Percentiles rank a stretch among this genome's conserved stretches.
Evolutionary conservation across 1,139 yeast species (phyloP).

Genomic region (Diutina neorugosa): DNA sequence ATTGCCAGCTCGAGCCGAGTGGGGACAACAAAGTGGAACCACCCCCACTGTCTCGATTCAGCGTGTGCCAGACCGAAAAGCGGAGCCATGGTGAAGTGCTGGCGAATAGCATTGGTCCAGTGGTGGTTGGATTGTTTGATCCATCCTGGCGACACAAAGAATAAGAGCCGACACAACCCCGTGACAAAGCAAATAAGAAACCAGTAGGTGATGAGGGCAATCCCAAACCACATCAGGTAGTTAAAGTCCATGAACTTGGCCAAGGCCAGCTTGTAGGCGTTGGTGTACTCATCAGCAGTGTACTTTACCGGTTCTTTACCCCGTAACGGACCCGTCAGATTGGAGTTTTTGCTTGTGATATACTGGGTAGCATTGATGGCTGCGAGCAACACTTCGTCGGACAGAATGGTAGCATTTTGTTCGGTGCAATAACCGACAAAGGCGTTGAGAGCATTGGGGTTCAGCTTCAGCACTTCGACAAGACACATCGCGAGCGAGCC

Average conservation of each 20-base stretch:
- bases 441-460: not conserved
- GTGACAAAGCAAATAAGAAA: conserved; percentile 31
- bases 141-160: not conserved
- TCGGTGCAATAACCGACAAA: not conserved
- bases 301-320: not conserved
- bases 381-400: not conserved
- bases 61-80: not conserved
- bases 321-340: not conserved
- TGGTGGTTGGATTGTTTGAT: not conserved
- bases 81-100: not conserved
- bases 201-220: conserved; percentile 36
- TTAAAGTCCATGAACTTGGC: conserved; percentile 8
- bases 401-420: not conserved
- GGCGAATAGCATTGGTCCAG: not conserved
- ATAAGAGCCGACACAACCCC: conserved; percentile 12
- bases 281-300: not conserved
- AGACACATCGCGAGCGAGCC: not conserved
- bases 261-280: not conserved
- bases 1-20: not conserved
- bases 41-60: not conserved
- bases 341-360: not conserved
- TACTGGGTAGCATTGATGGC: not conserved
- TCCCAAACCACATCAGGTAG: conserved; percentile 37
- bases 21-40: not conserved
- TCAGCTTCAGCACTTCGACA: not conserved